Evolutionary conservation across 2,329 filamentous ascomycete genomes (phyloP).

Genomic region (Xylaria sp.): DNA sequence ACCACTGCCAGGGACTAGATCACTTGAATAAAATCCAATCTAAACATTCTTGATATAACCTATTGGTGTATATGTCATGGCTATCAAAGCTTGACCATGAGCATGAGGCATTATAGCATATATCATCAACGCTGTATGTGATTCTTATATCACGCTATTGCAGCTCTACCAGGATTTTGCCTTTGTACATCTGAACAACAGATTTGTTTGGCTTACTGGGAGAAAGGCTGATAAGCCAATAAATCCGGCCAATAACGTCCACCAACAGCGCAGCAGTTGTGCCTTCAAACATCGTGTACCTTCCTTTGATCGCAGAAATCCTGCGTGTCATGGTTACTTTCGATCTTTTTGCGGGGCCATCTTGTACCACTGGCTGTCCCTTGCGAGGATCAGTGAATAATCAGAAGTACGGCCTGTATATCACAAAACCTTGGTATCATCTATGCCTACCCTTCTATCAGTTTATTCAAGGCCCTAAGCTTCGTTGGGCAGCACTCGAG

Average conservation of each 20-base stretch:
- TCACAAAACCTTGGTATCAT: not conserved
- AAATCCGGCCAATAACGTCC: not conserved
- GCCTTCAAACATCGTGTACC: not conserved
- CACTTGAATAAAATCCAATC: not conserved
- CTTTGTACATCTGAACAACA: not conserved
- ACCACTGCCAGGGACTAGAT: slow-evolving; percentile 1
- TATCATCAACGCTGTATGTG: not conserved
- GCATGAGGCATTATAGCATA: not conserved
- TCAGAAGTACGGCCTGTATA: not conserved
- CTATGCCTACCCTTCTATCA: not conserved
- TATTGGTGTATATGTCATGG: not conserved
- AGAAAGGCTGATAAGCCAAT: not conserved
- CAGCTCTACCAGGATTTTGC: not conserved
- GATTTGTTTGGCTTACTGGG: not conserved
- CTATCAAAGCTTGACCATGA: not conserved
- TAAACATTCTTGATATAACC: not conserved
- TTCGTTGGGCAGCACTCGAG: not conserved
- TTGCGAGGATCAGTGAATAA: not conserved
- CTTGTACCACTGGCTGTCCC: not conserved
- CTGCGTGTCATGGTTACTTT: slow-evolving; percentile 1
- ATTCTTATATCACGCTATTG: not conserved
- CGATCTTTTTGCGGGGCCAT: not conserved
- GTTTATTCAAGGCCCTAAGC: not conserved
- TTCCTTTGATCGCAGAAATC: not conserved
- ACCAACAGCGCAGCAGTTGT: not conserved